Conservation (phyloP, 345 rosid genomes). For the Pseudoturritis turrita region DNA sequence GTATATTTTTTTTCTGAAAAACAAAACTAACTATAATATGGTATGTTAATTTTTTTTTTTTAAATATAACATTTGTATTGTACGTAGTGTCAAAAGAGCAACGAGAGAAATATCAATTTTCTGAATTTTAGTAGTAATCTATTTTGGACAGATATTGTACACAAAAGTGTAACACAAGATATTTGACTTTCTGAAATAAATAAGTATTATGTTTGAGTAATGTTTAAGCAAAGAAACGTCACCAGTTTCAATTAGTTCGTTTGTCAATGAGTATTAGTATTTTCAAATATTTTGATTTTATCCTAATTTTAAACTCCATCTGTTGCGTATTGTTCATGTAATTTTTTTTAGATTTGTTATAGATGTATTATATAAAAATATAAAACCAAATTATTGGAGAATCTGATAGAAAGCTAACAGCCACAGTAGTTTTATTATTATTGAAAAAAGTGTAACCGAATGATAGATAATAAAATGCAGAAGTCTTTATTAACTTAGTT, state of each 20-base stretch:
- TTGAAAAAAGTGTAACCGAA: neutral
- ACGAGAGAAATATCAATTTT: neutral
- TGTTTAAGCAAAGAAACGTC: constrained; percentile 1
- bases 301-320: neutral
- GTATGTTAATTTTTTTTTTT: no score
- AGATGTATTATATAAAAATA: no score
- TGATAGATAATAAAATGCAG: neutral
- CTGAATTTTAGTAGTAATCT: neutral
- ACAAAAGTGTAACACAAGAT: no score
- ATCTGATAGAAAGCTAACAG: neutral
- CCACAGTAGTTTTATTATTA: neutral
- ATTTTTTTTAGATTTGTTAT: no score
- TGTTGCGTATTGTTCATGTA: no score
- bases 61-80: no score
- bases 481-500: neutral
- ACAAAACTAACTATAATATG: no score
- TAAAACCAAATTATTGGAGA: no score
- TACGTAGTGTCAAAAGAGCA: no score
- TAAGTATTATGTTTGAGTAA: neutral
- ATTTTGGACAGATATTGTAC: neutral
- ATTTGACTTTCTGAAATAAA: constrained; percentile 2
- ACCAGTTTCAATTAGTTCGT: constrained; percentile 8
- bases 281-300: neutral
- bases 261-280: neutral
- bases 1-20: no score